A percentile compares a stretch with the other conserved stretches of the same genome.
These are phyloP conservation scores for Quercus aquifolioides DNA, from an alignment of 306 rosid species.

Conservation along the genomic window DNA sequence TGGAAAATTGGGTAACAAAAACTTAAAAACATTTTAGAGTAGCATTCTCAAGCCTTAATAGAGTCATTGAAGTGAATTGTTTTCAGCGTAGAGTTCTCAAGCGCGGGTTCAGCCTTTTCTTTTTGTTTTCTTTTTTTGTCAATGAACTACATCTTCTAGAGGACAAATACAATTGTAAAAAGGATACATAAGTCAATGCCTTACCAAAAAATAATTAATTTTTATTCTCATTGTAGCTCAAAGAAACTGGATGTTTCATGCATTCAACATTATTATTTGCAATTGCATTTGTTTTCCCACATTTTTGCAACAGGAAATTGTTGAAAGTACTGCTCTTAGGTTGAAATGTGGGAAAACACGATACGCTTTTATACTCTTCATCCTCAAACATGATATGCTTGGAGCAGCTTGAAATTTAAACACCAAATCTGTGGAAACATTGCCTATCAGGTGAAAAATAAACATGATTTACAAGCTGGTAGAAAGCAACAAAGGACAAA, in stretches of 20 bases:
- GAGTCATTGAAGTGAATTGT: no score
- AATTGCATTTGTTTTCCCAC: background rate
- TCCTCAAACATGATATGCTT: background rate
- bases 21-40: no score
- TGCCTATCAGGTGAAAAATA: conserved; percentile 87
- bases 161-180: background rate
- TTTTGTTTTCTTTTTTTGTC: no score
- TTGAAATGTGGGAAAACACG: no score
- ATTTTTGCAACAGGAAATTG: background rate
- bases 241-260: background rate
- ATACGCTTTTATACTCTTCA: background rate
- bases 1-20: no score
- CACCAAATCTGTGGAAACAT: background rate
- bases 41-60: no score
- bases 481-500: conserved; percentile 17
- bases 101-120: no score
- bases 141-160: background rate
- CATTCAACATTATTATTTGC: background rate
- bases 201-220: background rate
- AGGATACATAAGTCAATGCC: background rate
- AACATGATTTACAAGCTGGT: conserved; percentile 86
- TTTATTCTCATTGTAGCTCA: background rate
- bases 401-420: background rate
- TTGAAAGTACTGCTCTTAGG: background rate
- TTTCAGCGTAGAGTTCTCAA: no score